Evolutionary conservation across 306 rosid species (phyloP).

Genomic region (Oemleria cerasiformis): DNA sequence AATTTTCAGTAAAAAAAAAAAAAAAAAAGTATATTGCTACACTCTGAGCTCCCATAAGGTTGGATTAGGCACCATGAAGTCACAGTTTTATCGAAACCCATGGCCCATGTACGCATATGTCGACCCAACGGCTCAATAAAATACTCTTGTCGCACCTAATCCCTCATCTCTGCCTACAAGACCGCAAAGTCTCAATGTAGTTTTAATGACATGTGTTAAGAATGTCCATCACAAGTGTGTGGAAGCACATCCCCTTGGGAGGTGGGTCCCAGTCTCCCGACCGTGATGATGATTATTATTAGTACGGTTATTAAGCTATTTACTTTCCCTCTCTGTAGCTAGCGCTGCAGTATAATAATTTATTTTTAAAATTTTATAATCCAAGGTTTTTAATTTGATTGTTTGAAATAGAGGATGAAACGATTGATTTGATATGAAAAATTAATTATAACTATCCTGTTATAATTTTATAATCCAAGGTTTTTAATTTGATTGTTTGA

Average conservation of each 20-base stretch:
- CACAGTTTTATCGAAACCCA: not conserved
- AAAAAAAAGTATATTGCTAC: not conserved
- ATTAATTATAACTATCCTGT: no score
- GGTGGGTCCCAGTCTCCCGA: slow-evolving; percentile 45
- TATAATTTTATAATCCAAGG: no score
- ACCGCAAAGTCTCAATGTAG: not conserved
- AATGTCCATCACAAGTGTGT: slow-evolving; percentile 40
- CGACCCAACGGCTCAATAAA: not conserved
- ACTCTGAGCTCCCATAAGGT: slow-evolving; percentile 13
- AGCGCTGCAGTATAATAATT: no score
- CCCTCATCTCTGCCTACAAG: not conserved
- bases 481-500: no score
- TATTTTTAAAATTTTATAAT: no score
- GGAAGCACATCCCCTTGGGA: slow-evolving; percentile 30
- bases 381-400: no score
- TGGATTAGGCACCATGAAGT: slow-evolving; percentile 21
- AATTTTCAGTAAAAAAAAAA: no score
- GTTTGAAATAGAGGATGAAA: no score
- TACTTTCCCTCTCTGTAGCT: no score
- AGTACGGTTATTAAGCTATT: not conserved
- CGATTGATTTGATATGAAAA: no score
- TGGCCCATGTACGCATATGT: not conserved
- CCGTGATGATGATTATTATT: slow-evolving; percentile 41
- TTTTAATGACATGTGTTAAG: slow-evolving; percentile 42
- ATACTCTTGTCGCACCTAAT: not conserved